Evolutionary conservation across 495 filamentous ascomycete species (phyloP).

Genomic region (Polyplosphaeria fusca): DNA sequence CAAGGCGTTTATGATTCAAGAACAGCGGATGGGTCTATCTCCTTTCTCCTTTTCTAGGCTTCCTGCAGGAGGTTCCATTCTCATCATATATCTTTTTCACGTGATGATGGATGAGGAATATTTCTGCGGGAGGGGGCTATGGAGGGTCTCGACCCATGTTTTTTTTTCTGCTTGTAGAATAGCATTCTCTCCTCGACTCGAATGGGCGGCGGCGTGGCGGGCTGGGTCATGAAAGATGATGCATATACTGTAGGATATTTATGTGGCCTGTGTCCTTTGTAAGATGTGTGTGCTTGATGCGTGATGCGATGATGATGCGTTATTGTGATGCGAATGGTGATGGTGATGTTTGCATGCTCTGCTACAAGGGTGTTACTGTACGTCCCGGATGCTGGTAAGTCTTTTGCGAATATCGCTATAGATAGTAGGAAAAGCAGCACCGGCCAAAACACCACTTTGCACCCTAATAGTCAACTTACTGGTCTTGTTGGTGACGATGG

Average conservation of each 20-base stretch:
- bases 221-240: neutral
- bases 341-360: too few relatives aligned
- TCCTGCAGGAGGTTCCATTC: too few relatives aligned
- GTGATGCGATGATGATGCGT: too few relatives aligned
- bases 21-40: neutral
- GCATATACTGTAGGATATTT: conserved; percentile 12
- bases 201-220: neutral
- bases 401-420: too few relatives aligned
- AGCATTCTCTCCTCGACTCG: neutral
- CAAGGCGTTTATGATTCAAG: conserved; percentile 4
- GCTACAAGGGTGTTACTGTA: too few relatives aligned
- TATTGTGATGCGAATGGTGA: neutral
- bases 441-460: too few relatives aligned
- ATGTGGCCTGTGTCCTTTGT: neutral
- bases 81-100: neutral
- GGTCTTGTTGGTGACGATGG: too few relatives aligned
- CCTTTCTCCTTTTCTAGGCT: too few relatives aligned
- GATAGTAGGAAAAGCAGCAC: too few relatives aligned
- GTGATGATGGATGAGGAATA: neutral
- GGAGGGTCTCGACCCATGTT: neutral
- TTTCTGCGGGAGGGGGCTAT: neutral
- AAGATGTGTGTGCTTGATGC: neutral
- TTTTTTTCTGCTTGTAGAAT: neutral
- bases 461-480: too few relatives aligned
- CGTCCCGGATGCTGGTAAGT: too few relatives aligned